Percentiles rank a stretch among this genome's conserved stretches.
Conservation (phyloP, 768 basidiomycete species). For the Phaeolepiota aurea region DNA sequence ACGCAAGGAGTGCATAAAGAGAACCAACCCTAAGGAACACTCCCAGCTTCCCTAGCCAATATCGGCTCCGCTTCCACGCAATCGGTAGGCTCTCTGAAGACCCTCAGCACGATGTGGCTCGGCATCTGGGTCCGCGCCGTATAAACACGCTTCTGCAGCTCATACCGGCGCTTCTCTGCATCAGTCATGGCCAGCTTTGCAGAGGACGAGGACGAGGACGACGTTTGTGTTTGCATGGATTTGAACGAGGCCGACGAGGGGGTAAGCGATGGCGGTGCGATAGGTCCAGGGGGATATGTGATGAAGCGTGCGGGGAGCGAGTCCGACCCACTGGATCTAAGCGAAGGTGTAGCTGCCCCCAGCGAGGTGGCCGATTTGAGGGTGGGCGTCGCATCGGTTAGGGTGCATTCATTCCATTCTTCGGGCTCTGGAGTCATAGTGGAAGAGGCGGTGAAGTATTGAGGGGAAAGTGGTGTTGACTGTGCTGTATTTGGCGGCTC, state of each 20-base stretch:
- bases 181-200: conserved; percentile 27
- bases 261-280: neutral
- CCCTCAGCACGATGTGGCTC: conserved; percentile 42
- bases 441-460: neutral
- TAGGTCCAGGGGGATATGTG: neutral
- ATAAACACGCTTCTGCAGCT: conserved; percentile 59
- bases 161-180: conserved; percentile 44
- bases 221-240: conserved; percentile 1
- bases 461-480: neutral
- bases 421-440: neutral
- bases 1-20: too few species aligned
- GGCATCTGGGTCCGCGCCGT: conserved; percentile 55
- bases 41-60: conserved; percentile 17
- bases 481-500: conserved; percentile 2
- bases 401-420: neutral
- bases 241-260: neutral
- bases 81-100: conserved; percentile 64
- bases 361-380: neutral
- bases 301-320: neutral
- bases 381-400: neutral
- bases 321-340: neutral
- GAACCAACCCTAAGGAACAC: too few species aligned
- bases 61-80: conserved; percentile 54
- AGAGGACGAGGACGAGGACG: conserved; percentile 2
- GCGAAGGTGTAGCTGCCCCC: neutral